These are phyloP conservation scores for Metschnikowia vanudenii DNA, from an alignment of 805 yeast species.

Conservation along the genomic window DNA sequence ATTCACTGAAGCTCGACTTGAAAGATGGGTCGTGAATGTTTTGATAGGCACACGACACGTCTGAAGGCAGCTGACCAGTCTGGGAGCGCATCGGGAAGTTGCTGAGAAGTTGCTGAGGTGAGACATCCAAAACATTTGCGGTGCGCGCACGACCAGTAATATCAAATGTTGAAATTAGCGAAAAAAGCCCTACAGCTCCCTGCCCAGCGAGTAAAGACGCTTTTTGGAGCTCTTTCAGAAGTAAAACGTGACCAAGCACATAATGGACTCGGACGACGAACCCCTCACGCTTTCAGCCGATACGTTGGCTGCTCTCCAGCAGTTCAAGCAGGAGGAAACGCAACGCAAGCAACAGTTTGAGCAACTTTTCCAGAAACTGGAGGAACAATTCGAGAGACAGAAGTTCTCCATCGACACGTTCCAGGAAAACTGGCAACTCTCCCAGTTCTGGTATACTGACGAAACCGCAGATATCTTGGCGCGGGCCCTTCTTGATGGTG, in stretches of 20 bases:
- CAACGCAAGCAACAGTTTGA: conserved; percentile 56
- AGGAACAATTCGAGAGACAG: conserved; percentile 48
- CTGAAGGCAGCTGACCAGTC: too few relatives aligned
- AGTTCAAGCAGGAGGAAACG: conserved; percentile 65
- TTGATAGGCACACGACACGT: too few relatives aligned
- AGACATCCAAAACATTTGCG: neutral
- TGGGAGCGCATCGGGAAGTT: too few relatives aligned
- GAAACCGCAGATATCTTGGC: conserved; percentile 68
- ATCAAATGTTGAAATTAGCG: neutral
- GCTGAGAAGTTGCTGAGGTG: too few relatives aligned
- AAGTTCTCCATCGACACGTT: conserved; percentile 65
- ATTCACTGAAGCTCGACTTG: too few relatives aligned
- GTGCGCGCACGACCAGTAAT: conserved; percentile 13
- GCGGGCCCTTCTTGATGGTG: conserved; percentile 71
- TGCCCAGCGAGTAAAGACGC: too few relatives aligned
- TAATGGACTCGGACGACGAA: conserved; percentile 43
- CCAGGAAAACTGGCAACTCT: conserved; percentile 90
- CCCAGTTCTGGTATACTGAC: conserved; percentile 89
- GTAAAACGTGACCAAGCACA: neutral
- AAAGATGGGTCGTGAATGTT: too few relatives aligned
- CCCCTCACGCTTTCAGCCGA: conserved; percentile 46
- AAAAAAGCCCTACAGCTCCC: neutral
- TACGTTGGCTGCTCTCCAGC: conserved; percentile 56
- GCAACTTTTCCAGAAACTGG: conserved; percentile 54
- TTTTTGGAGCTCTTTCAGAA: too few relatives aligned